phyloP scores from a whole-genome alignment of 768 basidiomycete genomes.

The Boletus subcaerulescens region DNA sequence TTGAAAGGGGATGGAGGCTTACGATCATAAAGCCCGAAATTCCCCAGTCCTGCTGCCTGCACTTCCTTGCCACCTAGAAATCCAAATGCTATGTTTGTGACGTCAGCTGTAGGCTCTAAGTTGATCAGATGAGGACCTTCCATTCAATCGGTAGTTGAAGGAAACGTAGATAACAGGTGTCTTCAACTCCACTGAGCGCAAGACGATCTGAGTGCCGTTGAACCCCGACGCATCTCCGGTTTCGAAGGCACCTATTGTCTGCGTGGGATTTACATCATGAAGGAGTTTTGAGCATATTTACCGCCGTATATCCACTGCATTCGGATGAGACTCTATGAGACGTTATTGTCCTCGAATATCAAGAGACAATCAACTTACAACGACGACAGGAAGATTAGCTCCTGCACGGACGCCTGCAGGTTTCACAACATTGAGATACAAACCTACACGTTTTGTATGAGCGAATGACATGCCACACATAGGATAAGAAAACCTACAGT shows the following conservation, averaged over 20 bases:
- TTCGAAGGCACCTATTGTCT: slow-evolving; percentile 11
- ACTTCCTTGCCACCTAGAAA: slow-evolving; percentile 25
- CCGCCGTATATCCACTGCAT: background rate
- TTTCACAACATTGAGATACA: slow-evolving; percentile 19
- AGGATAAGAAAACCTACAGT: slow-evolving; percentile 5
- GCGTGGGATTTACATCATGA: background rate
- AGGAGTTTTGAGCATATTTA: background rate
- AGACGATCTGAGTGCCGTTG: slow-evolving; percentile 19
- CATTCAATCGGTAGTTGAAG: slow-evolving; percentile 9
- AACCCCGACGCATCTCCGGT: background rate
- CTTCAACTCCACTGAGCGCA: slow-evolving; percentile 9
- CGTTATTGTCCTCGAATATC: background rate
- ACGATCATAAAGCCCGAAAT: slow-evolving; percentile 33
- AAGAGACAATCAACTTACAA: slow-evolving; percentile 6
- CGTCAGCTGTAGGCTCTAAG: background rate
- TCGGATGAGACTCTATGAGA: background rate
- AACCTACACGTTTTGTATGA: slow-evolving; percentile 14
- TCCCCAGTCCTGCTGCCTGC: background rate
- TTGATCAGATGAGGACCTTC: background rate
- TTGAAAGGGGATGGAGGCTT: background rate
- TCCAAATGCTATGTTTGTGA: slow-evolving; percentile 18
- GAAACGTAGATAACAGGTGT: background rate
- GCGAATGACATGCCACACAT: background rate
- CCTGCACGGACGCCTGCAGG: background rate
- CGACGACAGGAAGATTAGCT: slow-evolving; percentile 21